These are phyloP conservation scores for Pueraria montana DNA, from an alignment of 306 rosid species.

Conservation along the genomic window DNA sequence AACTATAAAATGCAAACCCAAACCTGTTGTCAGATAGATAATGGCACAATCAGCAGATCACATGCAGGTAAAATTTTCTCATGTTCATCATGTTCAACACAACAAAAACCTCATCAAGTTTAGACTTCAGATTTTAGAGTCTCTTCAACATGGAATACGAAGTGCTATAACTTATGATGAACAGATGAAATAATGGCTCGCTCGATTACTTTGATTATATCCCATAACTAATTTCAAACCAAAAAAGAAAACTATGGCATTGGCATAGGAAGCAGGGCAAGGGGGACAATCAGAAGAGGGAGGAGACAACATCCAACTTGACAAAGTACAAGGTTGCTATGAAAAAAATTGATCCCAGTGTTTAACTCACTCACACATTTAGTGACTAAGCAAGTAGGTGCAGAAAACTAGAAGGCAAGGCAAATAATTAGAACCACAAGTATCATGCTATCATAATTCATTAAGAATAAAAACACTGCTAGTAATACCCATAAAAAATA, in stretches of 20 bases:
- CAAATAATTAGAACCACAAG: background rate
- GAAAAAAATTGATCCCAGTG: background rate
- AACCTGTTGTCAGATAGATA: background rate
- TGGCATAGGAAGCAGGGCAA: background rate
- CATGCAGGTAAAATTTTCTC: background rate
- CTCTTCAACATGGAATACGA: background rate
- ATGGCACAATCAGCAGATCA: background rate
- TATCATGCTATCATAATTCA: background rate
- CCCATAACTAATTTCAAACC: background rate
- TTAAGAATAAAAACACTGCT: background rate
- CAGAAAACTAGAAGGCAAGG: background rate
- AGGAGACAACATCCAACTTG: background rate
- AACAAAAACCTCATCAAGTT: background rate
- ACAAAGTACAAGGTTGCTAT: background rate
- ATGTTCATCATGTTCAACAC: slow-evolving; percentile 10
- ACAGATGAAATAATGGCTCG: background rate
- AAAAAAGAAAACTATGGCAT: background rate
- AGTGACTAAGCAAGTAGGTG: background rate
- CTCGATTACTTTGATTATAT: background rate
- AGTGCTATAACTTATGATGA: background rate
- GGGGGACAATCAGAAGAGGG: background rate
- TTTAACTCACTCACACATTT: background rate
- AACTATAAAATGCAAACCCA: background rate
- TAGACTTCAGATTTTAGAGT: background rate
- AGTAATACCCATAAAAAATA: background rate